These are phyloP conservation scores for Boechera stricta DNA, from an alignment of 345 rosid genomes.

Conservation along the genomic window DNA sequence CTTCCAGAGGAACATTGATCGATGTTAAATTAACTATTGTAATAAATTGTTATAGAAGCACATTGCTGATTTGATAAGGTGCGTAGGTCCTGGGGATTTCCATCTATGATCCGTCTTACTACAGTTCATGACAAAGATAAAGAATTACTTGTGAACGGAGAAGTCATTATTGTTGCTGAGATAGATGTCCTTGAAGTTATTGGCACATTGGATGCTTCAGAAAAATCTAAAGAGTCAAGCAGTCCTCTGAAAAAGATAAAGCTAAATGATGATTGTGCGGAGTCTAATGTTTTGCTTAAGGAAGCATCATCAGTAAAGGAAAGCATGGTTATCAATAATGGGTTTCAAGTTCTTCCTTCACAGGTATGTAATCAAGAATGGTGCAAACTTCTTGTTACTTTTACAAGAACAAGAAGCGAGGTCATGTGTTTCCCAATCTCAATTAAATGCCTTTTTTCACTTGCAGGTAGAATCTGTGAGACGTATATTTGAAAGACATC, in stretches of 20 bases:
- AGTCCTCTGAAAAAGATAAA: no score
- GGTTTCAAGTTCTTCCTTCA: conserved; percentile 3
- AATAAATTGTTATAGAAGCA: no score
- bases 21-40: no score
- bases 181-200: background rate
- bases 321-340: background rate
- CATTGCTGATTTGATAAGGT: no score
- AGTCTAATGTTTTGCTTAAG: background rate
- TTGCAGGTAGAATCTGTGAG: background rate
- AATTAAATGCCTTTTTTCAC: no score
- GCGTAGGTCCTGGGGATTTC: no score
- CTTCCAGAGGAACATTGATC: no score
- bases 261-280: no score
- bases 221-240: background rate
- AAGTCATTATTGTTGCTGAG: conserved; percentile 1
- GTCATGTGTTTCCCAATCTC: no score
- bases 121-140: no score
- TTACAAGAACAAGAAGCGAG: no score
- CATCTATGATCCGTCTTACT: no score
- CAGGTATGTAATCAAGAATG: background rate
- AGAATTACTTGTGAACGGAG: background rate
- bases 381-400: background rate
- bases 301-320: background rate
- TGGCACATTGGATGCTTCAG: background rate
- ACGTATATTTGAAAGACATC: conserved; percentile 12